These are phyloP conservation scores for Melampsora americana DNA, from an alignment of 1,284 basidiomycete genomes.

Conservation along the genomic window DNA sequence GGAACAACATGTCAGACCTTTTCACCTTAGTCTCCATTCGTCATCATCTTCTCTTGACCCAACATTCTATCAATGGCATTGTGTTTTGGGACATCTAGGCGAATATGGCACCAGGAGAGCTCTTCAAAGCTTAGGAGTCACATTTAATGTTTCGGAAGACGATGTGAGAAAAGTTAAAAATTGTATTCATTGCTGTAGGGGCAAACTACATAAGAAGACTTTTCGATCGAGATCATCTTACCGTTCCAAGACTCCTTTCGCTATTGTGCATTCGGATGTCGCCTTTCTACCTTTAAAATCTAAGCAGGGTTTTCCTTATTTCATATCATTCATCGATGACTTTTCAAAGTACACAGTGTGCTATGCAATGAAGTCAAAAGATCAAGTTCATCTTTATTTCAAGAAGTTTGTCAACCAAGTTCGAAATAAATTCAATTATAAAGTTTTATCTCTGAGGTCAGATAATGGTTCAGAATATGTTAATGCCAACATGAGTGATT, in stretches of 20 bases:
- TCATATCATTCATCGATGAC: conserved; percentile 22
- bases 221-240: background rate
- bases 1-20: background rate
- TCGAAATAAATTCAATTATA: background rate
- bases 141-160: background rate
- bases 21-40: background rate
- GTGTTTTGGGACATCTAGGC: background rate
- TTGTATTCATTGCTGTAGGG: background rate
- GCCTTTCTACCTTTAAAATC: background rate
- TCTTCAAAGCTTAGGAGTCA: background rate
- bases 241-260: background rate
- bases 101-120: background rate
- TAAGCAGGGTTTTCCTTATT: conserved; percentile 3
- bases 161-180: background rate
- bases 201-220: background rate
- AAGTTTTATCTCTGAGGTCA: no score
- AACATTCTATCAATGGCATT: background rate
- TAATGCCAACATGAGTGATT: no score
- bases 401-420: conserved; percentile 47
- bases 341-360: conserved; percentile 11
- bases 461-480: no score
- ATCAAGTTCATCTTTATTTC: conserved; percentile 48
- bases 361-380: conserved; percentile 20
- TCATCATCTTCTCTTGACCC: background rate
- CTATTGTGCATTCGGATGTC: conserved; percentile 21